phyloP scores from a whole-genome alignment of 768 basidiomycete genomes.

The Phanerochaete carnosa region DNA sequence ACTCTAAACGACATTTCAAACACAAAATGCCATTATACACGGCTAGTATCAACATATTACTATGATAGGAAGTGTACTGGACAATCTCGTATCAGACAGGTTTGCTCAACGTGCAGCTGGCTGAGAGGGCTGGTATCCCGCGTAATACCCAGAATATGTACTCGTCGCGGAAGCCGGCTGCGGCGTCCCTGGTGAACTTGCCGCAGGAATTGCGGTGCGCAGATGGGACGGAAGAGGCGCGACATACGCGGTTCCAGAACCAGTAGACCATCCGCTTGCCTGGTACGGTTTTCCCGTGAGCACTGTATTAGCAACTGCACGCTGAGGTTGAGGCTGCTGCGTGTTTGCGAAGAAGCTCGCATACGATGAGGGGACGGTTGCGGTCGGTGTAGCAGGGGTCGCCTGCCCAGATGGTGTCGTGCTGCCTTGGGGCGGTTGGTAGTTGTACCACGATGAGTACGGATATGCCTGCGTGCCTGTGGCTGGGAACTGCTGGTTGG shows the following conservation, averaged over 20 bases:
- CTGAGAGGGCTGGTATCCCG: constrained; percentile 19
- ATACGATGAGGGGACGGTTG: constrained; percentile 35
- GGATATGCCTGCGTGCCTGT: constrained; percentile 38
- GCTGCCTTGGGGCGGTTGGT: constrained; percentile 31
- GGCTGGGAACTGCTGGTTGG: constrained; percentile 32
- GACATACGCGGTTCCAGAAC: constrained; percentile 15
- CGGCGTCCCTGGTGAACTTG: constrained; percentile 19
- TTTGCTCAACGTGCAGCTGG: constrained; percentile 1
- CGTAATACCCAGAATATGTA: constrained; percentile 20
- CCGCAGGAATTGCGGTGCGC: constrained; percentile 19
- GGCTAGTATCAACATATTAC: background rate
- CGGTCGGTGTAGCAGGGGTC: constrained; percentile 34
- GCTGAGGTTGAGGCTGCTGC: constrained; percentile 29
- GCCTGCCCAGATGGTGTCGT: constrained; percentile 33
- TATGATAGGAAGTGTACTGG: background rate
- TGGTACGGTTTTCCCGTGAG: constrained; percentile 25
- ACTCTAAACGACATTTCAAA: background rate
- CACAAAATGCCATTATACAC: background rate
- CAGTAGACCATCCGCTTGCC: constrained; percentile 18
- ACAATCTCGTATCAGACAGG: background rate
- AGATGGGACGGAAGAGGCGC: constrained; percentile 40
- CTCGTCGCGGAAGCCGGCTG: constrained; percentile 20
- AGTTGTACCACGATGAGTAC: constrained; percentile 42
- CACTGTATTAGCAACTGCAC: constrained; percentile 57
- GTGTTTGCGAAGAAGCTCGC: constrained; percentile 39